Base-by-base conservation (phyloP, 2,329 filamentous ascomycete species). In the Penicillium sp. region DNA sequence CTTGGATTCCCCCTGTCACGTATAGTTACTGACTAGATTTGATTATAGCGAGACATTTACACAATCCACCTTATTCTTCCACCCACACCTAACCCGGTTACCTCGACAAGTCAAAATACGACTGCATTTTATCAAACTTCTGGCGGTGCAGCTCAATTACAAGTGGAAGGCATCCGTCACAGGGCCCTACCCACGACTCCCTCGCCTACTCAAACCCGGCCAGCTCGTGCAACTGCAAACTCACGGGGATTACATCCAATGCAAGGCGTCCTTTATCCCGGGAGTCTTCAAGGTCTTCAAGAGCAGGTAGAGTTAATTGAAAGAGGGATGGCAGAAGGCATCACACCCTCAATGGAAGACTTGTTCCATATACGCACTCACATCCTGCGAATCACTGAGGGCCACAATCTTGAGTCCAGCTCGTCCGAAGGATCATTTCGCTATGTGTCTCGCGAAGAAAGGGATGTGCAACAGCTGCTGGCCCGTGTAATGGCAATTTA, bases 11-110 rank as follows among this genome's bases (percentile, higher is more conserved):
- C 6, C 27, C 4, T 37, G 7, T 35, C 20, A 6, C 8, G 23
- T 20, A n/a, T 33, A n/a, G 9, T 14, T 29, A 43, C 31, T 58
- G 23, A 61, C 33, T 14, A 12, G 27, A n/a, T 14, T 15, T 50
- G 3, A 29, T 29, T 25, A 23, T 48, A 73, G 71, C 60, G 55
- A 44, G 27, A 60, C 2, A 64, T 67, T 54, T 65, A 69, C 55
- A 69, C 72, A 6, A 67, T 78, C 12, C 76, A 78, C 60, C 72
- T 78, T 45, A 73, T 74, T 22, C 66, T 77, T 42, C 78, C 77
- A 12, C 78, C 76, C 33, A 12, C 35, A 12, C 9, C 47, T 7
- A 23, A 59, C 9, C 14, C 61, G 20, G 54, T 53, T 45, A 41
- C 6, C 7, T 37, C n/a, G n/a, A 18, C 33, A 18, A 31, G 14